Evolutionary conservation across 2,329 filamentous ascomycete genomes (phyloP), one percentile per base, ranked within the genome.

Genomic region (Hortaea werneckii): DNA sequence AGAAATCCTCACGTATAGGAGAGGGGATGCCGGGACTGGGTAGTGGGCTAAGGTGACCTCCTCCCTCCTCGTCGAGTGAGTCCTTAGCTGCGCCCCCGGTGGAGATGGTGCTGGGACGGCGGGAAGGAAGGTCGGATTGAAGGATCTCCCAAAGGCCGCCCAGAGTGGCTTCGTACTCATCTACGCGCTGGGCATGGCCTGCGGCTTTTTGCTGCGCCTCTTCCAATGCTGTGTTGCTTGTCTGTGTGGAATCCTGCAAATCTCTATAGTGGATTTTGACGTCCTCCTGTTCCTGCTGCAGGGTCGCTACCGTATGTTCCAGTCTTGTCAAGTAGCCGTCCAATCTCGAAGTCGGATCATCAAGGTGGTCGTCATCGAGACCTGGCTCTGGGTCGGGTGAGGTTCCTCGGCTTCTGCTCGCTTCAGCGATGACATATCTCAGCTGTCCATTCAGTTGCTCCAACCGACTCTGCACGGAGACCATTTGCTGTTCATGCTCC

Each of bases 131-230:
- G 34, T 67, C 67, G 10, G 63, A 59, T 32, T 67, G 58, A 27
- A 78, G 69, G 39, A 75, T 72, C 4, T 75, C 68, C 75, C 75
- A 78, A 0, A 78, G 61, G 5, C 70, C 72, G 49, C 61, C 66
- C 39, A 77, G 61, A 1, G 71, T 69, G 2, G 68, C 67, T 48
- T 77, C 80, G 45, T 79, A 77, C 53, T 82, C 77, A 38, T 75
- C 73, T 8, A 66, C 60, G 52, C 71, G 70, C 50, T 71, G 50
- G 4, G 52, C 49, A 27, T 59, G 53, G 4, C 46, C 46, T 5
- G 48, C 45, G 5, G 53, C 51, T 45, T 55, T 55, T 29, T 46
- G 43, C 10, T 51, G 51, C 32, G 52, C 51, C 20, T 58, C 54
- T 44, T 65, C 61, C 26, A 65, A 51, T n/a, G 53, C 49, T 35